Evolutionary conservation across 805 yeast genomes (phyloP), one percentile per base, ranked within the genome.

Genomic region (Candida ulmi): DNA sequence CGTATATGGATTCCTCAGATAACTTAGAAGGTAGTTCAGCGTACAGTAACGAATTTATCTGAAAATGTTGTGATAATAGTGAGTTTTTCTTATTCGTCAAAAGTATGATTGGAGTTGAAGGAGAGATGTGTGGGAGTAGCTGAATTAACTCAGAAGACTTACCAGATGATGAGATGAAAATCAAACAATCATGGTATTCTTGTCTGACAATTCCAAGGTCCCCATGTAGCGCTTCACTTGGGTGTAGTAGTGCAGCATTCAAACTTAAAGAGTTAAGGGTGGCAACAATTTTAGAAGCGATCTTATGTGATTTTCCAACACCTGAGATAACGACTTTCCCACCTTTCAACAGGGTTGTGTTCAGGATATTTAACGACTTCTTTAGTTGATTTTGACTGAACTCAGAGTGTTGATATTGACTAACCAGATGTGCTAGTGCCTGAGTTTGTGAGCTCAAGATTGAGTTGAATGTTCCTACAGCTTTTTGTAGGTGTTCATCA

Each of bases 151-250:
- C 96, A 0, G 88, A 85, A 1, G 95, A 83, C 50, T 79, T 80
- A 1, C 96, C 96, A 24, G 91, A 80, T 2, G 90, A 83, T 0
- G 90, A 78, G 28, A 88, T 75, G 51, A 86, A 64, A 3, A 88
- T 58, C 38, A 88, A 44, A 25, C 75, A 64, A 46, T 83, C 86
- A 42, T 71, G 71, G 18, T 70, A 63, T 15, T 70, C 71, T 19
- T 72, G 75, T 37, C 74, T 61, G 8, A 88, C 62, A 29, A 80
- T 61, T 2, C 96, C 96, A 50, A 88, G 69, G 58, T 88, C 96
- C 6, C 96, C 96, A 57, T 88, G 96, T 16, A 88, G 64, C 0
- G 96, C 96, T 44, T 88, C 96, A 4, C 85, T 65, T 0, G 96
- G 95, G 55, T 88, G 96, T 39, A 88, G 62, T 1, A 73, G 50